These are phyloP conservation scores for Blastosporella zonata DNA, from an alignment of 1,284 basidiomycete species.

Conservation along the genomic window DNA sequence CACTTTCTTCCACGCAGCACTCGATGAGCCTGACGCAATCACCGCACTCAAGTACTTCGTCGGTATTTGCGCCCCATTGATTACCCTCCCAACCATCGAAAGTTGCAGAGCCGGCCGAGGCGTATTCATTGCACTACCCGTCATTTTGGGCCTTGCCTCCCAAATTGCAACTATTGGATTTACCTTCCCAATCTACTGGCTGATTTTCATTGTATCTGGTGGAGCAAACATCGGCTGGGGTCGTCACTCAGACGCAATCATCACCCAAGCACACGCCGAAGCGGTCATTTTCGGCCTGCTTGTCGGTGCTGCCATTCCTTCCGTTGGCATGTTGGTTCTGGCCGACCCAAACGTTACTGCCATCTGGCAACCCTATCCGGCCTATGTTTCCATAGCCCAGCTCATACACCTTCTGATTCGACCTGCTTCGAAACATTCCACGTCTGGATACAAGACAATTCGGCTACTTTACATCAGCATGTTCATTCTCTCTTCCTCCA, in stretches of 20 bases:
- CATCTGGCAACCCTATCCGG: conserved; percentile 45
- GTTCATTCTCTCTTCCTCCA: conserved; percentile 35
- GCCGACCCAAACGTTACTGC: conserved; percentile 35
- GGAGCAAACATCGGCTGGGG: conserved; percentile 19
- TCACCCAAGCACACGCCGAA: conserved; percentile 40
- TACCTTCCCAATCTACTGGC: conserved; percentile 40
- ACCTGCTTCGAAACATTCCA: conserved; percentile 22
- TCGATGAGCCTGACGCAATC: conserved; percentile 22
- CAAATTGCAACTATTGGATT: conserved; percentile 36
- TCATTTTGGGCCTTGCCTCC: conserved; percentile 30
- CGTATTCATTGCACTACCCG: conserved; percentile 29
- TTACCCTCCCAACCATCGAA: conserved; percentile 31
- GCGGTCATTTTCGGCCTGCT: conserved; percentile 40
- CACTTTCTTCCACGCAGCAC: conserved; percentile 29
- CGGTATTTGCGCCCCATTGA: conserved; percentile 23
- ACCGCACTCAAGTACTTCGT: conserved; percentile 32
- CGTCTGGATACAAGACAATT: conserved; percentile 38
- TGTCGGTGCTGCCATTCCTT: conserved; percentile 36
- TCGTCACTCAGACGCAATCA: conserved; percentile 17
- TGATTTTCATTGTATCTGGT: conserved; percentile 37
- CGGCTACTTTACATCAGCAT: conserved; percentile 32
- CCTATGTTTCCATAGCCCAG: conserved; percentile 31
- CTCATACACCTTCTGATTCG: conserved; percentile 28
- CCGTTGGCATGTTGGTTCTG: conserved; percentile 32
- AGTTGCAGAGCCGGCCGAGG: conserved; percentile 26